A percentile compares a stretch with the other conserved stretches of the same genome.
phyloP scores from a whole-genome alignment of 345 rosid species.

The Hibiscus mutabilis region DNA sequence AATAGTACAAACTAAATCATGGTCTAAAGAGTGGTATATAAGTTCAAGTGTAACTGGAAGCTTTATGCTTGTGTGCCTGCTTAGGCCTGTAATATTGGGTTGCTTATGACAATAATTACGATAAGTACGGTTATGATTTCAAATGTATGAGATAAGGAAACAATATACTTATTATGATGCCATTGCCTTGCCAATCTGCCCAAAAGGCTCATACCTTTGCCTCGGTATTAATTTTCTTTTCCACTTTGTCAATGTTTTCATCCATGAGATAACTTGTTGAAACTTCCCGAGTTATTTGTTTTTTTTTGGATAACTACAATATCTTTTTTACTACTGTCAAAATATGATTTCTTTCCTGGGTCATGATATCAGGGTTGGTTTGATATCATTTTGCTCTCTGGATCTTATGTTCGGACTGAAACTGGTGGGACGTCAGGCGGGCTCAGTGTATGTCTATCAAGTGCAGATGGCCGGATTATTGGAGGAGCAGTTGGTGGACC shows the following conservation, averaged over 20 bases:
- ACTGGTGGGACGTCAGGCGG: constrained; percentile 77
- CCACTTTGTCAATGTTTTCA: not conserved
- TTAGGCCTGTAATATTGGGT: not conserved
- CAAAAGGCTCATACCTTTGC: not conserved
- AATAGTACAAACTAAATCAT: not conserved
- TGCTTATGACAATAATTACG: not conserved
- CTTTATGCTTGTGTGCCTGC: not conserved
- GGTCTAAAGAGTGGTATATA: not conserved
- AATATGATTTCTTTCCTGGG: constrained; percentile 1
- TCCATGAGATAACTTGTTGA: not conserved
- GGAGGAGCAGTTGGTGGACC: constrained; percentile 95
- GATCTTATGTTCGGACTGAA: constrained; percentile 72
- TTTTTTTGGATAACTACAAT: not conserved
- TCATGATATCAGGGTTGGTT: constrained; percentile 60
- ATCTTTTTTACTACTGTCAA: not conserved
- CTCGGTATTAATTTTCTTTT: not conserved
- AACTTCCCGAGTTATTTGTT: not conserved
- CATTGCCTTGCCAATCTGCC: not conserved
- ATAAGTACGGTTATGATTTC: not conserved
- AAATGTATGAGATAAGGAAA: constrained; percentile 1
- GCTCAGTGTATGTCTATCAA: constrained; percentile 72
- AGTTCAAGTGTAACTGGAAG: not conserved
- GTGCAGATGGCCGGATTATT: constrained; percentile 61
- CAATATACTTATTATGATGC: not conserved
- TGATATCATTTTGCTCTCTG: constrained; percentile 76